Evolutionary conservation across 192 early-diverging fungal genomes (phyloP).

Genomic region (Glomus cerebriforme): DNA sequence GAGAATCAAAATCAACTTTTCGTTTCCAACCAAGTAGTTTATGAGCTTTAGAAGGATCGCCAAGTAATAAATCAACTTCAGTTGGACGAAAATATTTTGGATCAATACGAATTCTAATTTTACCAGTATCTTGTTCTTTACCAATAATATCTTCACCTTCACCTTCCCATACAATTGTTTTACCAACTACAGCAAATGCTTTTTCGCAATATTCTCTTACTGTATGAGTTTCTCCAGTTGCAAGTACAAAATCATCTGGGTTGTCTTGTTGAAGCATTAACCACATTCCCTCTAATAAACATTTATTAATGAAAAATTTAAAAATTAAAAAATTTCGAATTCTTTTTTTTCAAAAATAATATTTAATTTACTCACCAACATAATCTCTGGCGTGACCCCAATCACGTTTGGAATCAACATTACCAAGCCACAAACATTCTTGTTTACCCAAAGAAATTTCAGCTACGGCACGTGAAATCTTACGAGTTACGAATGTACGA

Average conservation of each 20-base stretch:
- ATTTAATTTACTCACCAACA: slow-evolving; percentile 35
- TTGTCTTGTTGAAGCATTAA: slow-evolving; percentile 76
- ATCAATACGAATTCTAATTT: slow-evolving; percentile 64
- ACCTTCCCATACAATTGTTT: slow-evolving; percentile 68
- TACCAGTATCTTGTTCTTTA: slow-evolving; percentile 53
- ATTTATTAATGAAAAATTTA: background rate
- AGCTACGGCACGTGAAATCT: slow-evolving; percentile 77
- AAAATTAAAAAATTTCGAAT: background rate
- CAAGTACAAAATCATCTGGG: slow-evolving; percentile 74
- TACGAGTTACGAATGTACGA: slow-evolving; percentile 77
- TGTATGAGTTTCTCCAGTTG: slow-evolving; percentile 81
- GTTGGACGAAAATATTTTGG: slow-evolving; percentile 80
- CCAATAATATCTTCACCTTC: slow-evolving; percentile 63
- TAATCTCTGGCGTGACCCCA: slow-evolving; percentile 84
- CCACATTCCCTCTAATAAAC: slow-evolving; percentile 70
- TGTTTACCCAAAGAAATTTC: slow-evolving; percentile 68
- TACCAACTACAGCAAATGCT: slow-evolving; percentile 64
- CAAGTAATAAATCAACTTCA: slow-evolving; percentile 75
- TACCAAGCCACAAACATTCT: slow-evolving; percentile 72
- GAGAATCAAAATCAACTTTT: slow-evolving; percentile 68
- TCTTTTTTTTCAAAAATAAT: background rate
- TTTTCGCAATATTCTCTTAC: slow-evolving; percentile 78
- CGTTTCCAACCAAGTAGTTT: slow-evolving; percentile 66
- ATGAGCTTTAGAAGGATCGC: slow-evolving; percentile 73
- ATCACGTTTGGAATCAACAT: slow-evolving; percentile 78